Conservation (phyloP, 1,284 basidiomycete species). For the Hemileia vastatrix region DNA sequence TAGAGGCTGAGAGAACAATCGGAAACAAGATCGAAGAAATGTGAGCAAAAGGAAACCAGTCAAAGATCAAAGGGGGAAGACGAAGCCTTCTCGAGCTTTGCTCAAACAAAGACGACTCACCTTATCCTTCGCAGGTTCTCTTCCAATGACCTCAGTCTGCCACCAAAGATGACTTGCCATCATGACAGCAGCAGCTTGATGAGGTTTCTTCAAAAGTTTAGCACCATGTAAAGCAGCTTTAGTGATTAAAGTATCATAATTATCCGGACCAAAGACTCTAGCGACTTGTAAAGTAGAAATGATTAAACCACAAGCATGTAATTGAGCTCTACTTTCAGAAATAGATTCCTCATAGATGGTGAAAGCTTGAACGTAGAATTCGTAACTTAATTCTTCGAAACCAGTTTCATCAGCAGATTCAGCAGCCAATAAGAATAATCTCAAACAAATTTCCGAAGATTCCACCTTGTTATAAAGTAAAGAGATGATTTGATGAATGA, state of each 20-base stretch:
- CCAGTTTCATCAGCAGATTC: constrained; percentile 40
- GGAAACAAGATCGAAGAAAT: neutral
- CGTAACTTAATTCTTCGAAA: constrained; percentile 41
- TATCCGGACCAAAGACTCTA: constrained; percentile 37
- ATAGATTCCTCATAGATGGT: constrained; percentile 44
- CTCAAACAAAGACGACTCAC: too few species aligned
- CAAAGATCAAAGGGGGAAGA: neutral
- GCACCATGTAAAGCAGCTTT: constrained; percentile 41
- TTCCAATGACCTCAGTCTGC: constrained; percentile 34
- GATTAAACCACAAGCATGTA: constrained; percentile 39
- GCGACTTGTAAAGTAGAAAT: constrained; percentile 39
- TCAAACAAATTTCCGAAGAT: constrained; percentile 37
- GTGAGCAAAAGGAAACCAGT: neutral
- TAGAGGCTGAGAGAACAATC: constrained; percentile 22
- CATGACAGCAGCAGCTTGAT: constrained; percentile 42
- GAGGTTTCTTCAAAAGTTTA: constrained; percentile 42
- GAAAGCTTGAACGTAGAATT: constrained; percentile 42
- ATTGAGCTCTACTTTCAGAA: constrained; percentile 38
- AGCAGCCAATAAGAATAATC: constrained; percentile 38
- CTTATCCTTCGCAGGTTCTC: constrained; percentile 25
- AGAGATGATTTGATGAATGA: constrained; percentile 41
- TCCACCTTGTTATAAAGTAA: constrained; percentile 41
- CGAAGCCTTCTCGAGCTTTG: neutral
- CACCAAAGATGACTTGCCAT: constrained; percentile 44
- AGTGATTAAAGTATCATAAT: constrained; percentile 41